phyloP scores from a whole-genome alignment of 1,139 yeast species.

The Kurtzmaniella quercitrusa region DNA sequence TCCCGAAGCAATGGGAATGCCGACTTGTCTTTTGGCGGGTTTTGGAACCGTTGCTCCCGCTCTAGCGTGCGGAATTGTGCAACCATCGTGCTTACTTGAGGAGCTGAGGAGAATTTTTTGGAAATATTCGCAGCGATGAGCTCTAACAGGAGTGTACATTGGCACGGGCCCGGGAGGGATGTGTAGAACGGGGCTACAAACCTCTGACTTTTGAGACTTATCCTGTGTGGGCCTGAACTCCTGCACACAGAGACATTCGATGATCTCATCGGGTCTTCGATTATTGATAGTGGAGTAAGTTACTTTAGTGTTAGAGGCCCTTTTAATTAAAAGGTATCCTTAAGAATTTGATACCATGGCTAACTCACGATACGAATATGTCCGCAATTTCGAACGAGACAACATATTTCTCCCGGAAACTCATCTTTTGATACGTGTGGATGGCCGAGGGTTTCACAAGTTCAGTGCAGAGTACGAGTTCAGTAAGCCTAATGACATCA shows the following conservation, averaged over 20 bases:
- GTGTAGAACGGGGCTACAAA: not conserved
- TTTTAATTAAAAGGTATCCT: no score
- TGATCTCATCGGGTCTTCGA: no score
- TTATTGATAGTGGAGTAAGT: no score
- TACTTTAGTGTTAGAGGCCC: no score
- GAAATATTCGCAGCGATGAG: conserved; percentile 1
- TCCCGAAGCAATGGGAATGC: conserved; percentile 79
- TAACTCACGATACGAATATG: conserved; percentile 80
- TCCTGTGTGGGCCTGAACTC: no score
- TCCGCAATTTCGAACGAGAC: conserved; percentile 74
- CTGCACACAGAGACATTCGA: not conserved
- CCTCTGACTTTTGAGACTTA: not conserved
- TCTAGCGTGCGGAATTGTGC: conserved; percentile 80
- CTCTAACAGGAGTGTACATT: not conserved
- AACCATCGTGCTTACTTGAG: conserved; percentile 18
- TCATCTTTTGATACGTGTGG: conserved; percentile 79
- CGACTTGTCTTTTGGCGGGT: conserved; percentile 84
- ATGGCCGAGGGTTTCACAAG: conserved; percentile 92
- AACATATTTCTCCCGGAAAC: conserved; percentile 73
- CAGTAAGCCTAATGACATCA: conserved; percentile 78
- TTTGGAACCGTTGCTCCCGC: conserved; percentile 77
- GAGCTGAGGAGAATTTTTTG: not conserved
- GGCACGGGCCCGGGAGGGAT: no score
- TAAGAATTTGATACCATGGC: conserved; percentile 47
- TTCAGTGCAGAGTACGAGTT: conserved; percentile 72